These are phyloP conservation scores for Halenospora varia DNA, from an alignment of 495 filamentous ascomycete species.

Conservation along the genomic window DNA sequence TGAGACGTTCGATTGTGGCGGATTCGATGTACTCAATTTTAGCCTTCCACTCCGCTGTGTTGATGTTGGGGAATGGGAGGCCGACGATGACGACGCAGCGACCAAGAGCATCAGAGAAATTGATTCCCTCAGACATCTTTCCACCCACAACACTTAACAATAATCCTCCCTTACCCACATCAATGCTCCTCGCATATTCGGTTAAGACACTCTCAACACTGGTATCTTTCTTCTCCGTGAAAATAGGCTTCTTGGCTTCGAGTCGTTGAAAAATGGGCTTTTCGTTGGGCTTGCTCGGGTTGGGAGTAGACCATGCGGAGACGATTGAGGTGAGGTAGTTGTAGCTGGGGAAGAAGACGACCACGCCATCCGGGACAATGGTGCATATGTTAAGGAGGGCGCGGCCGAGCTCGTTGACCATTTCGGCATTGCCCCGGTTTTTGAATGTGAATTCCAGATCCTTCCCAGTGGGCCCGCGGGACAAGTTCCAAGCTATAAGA, in stretches of 20 bases:
- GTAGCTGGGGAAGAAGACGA: slow-evolving; percentile 97
- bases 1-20: slow-evolving; percentile 46
- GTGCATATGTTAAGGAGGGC: slow-evolving; percentile 66
- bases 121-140: slow-evolving; percentile 94
- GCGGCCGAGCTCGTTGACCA: slow-evolving; percentile 74
- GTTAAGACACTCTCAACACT: slow-evolving; percentile 61
- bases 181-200: slow-evolving; percentile 67
- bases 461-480: slow-evolving; percentile 45
- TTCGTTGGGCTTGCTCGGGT: slow-evolving; percentile 27
- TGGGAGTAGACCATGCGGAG: slow-evolving; percentile 66
- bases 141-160: slow-evolving; percentile 94
- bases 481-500: slow-evolving; percentile 67
- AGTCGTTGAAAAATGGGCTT: slow-evolving; percentile 52
- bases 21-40: slow-evolving; percentile 83
- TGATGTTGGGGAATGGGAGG: slow-evolving; percentile 87
- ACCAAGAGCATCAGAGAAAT: slow-evolving; percentile 90
- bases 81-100: slow-evolving; percentile 87
- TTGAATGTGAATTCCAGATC: slow-evolving; percentile 87
- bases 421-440: slow-evolving; percentile 57
- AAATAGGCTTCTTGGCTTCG: slow-evolving; percentile 57
- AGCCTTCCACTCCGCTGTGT: slow-evolving; percentile 87
- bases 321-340: slow-evolving; percentile 77
- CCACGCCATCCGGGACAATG: slow-evolving; percentile 81
- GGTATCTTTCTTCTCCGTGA: slow-evolving; percentile 60
- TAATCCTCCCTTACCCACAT: slow-evolving; percentile 64